A percentile compares a stretch with the other conserved stretches of the same genome.
These are phyloP conservation scores for Ambrosia hybrid DNA, from an alignment of 140 eudicot genomes.

Conservation along the genomic window DNA sequence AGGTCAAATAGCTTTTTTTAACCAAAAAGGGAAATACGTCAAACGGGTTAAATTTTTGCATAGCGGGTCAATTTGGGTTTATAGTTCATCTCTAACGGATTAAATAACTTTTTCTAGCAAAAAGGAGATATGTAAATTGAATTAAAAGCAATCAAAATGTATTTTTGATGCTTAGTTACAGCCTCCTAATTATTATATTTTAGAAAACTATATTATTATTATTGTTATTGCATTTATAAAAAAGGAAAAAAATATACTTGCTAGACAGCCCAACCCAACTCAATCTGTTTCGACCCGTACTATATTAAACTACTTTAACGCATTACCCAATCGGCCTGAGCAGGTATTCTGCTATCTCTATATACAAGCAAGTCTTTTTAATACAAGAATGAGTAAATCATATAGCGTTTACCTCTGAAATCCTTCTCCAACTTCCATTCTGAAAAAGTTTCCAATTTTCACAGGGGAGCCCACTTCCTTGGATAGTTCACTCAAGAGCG, in stretches of 20 bases:
- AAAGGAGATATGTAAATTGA: too few relatives aligned
- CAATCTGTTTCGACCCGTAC: neutral
- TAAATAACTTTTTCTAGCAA: neutral
- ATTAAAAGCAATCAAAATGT: neutral
- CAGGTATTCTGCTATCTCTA: too few relatives aligned
- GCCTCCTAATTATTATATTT: neutral
- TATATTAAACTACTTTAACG: too few relatives aligned
- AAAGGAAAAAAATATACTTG: neutral
- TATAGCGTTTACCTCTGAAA: constrained; percentile 53
- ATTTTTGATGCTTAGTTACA: neutral
- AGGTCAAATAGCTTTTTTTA: neutral
- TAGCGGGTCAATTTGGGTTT: neutral
- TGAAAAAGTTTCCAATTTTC: constrained; percentile 61
- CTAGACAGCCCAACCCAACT: neutral
- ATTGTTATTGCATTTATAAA: neutral
- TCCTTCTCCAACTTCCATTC: constrained; percentile 97
- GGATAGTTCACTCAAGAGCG: constrained; percentile 55
- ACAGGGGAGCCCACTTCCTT: constrained; percentile 88
- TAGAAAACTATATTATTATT: neutral
- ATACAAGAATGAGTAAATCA: neutral
- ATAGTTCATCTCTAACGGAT: too few relatives aligned
- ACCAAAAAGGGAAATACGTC: neutral
- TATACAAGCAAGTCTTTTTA: neutral
- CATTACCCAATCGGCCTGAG: too few relatives aligned
- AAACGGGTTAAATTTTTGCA: neutral